These are phyloP conservation scores for Glaciozyma martinii DNA, from an alignment of 768 basidiomycete species.

Conservation along the genomic window DNA sequence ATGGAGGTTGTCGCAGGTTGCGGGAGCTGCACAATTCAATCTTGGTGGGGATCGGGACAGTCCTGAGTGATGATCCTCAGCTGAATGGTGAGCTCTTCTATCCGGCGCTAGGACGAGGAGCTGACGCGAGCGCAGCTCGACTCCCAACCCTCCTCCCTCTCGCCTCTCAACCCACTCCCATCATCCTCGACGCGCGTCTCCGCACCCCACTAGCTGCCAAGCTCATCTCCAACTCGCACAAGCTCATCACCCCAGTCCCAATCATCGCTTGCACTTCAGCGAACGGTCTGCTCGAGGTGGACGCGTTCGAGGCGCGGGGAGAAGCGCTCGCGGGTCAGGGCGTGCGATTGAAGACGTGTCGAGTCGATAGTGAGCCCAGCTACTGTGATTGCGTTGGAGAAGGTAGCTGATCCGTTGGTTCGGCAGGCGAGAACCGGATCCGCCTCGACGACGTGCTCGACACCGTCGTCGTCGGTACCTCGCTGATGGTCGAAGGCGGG, in stretches of 20 bases:
- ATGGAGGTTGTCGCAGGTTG: slow-evolving; percentile 51
- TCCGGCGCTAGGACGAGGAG: slow-evolving; percentile 35
- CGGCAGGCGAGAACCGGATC: not conserved
- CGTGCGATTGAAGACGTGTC: slow-evolving; percentile 48
- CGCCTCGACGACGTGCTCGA: not conserved
- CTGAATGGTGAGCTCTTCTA: slow-evolving; percentile 73
- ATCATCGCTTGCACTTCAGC: slow-evolving; percentile 48
- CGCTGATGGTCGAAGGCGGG: slow-evolving; percentile 93
- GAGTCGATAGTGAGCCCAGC: slow-evolving; percentile 53
- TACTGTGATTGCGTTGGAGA: not conserved
- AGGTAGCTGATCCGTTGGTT: not conserved
- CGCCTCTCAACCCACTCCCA: slow-evolving; percentile 56
- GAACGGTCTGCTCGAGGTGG: not conserved
- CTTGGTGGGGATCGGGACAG: slow-evolving; percentile 79
- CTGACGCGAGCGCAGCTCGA: slow-evolving; percentile 33
- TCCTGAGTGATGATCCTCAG: slow-evolving; percentile 84
- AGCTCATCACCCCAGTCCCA: slow-evolving; percentile 62
- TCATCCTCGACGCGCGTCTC: slow-evolving; percentile 70
- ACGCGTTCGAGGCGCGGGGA: not conserved
- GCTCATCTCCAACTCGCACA: slow-evolving; percentile 57
- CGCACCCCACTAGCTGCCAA: slow-evolving; percentile 60
- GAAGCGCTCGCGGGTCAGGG: slow-evolving; percentile 36
- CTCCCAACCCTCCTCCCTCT: slow-evolving; percentile 35
- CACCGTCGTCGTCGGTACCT: slow-evolving; percentile 38
- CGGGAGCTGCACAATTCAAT: slow-evolving; percentile 87